A percentile compares a stretch with the other conserved stretches of the same genome.
Evolutionary conservation across 1,284 basidiomycete genomes (phyloP).

Genomic region (Lentinula novae-zelandiae): DNA sequence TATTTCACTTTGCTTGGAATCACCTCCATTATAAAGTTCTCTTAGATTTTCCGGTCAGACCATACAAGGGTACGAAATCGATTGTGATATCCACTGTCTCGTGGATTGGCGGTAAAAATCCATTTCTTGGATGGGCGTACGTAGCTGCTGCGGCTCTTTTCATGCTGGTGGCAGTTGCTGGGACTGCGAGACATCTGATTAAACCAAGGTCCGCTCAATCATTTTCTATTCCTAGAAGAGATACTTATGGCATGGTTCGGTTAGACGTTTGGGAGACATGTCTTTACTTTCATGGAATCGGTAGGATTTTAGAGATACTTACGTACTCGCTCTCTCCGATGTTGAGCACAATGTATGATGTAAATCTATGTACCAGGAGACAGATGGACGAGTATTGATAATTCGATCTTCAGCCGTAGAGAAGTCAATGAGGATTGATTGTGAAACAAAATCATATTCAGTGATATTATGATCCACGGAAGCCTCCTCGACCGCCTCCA

Average conservation of each 20-base stretch:
- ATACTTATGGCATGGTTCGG: constrained; percentile 15
- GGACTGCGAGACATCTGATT: constrained; percentile 90
- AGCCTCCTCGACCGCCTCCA: constrained; percentile 9
- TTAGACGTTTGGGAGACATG: constrained; percentile 79
- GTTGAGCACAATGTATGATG: not conserved
- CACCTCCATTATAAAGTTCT: constrained; percentile 14
- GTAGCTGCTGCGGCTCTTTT: constrained; percentile 88
- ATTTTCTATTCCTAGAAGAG: constrained; percentile 32
- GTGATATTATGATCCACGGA: constrained; percentile 8
- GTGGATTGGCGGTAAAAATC: constrained; percentile 97
- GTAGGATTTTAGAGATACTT: constrained; percentile 17
- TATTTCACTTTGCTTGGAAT: constrained; percentile 17
- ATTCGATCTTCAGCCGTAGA: not conserved
- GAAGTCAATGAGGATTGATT: not conserved
- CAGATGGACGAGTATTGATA: not conserved
- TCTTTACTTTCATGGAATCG: constrained; percentile 85
- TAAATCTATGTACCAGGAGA: constrained; percentile 1
- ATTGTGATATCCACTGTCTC: constrained; percentile 96
- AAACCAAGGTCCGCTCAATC: constrained; percentile 76
- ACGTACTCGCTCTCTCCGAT: not conserved
- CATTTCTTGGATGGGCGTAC: constrained; percentile 97
- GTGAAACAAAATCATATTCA: not conserved
- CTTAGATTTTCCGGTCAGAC: constrained; percentile 89
- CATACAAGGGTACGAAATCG: constrained; percentile 94
- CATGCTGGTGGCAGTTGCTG: constrained; percentile 81